A percentile compares a stretch with the other conserved stretches of the same genome.
phyloP scores from a whole-genome alignment of 164 flowering plant genomes.

The Dillenia turbinata region DNA sequence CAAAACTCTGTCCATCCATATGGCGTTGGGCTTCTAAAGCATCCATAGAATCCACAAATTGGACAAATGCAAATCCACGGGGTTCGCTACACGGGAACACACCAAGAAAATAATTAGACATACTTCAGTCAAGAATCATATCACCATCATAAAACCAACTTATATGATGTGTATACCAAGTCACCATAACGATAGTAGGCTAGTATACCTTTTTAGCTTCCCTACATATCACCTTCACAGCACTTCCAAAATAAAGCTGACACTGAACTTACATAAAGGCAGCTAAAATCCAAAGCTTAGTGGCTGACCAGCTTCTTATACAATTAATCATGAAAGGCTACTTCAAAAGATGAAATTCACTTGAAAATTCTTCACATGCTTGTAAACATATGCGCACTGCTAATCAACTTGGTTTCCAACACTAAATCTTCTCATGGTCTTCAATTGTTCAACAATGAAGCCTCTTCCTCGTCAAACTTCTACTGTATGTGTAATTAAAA shows the following conservation, averaged over 20 bases:
- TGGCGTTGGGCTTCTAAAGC: conserved; percentile 79
- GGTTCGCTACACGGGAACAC: conserved; percentile 54
- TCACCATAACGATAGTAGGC: conserved; percentile 6
- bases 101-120: background rate
- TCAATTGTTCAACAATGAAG: conserved; percentile 48
- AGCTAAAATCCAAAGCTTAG: conserved; percentile 47
- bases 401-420: conserved; percentile 45
- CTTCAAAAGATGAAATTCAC: conserved; percentile 66
- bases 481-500: conserved; percentile 42
- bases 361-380: conserved; percentile 75
- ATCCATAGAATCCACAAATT: conserved; percentile 77
- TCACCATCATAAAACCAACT: conserved; percentile 1
- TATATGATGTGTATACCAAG: conserved; percentile 8
- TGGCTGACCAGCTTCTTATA: conserved; percentile 68
- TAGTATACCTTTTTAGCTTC: conserved; percentile 20
- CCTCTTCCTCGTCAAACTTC: conserved; percentile 70
- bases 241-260: conserved; percentile 22
- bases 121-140: no score
- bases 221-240: conserved; percentile 14
- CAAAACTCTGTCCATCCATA: conserved; percentile 73
- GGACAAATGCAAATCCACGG: conserved; percentile 92
- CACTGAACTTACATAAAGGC: conserved; percentile 31
- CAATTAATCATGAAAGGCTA: conserved; percentile 54
- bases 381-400: conserved; percentile 57
- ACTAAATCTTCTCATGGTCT: conserved; percentile 42